A percentile compares a stretch with the other conserved stretches of the same genome.
Conservation (phyloP, 495 filamentous ascomycete genomes). For the Copromyces sp. region DNA sequence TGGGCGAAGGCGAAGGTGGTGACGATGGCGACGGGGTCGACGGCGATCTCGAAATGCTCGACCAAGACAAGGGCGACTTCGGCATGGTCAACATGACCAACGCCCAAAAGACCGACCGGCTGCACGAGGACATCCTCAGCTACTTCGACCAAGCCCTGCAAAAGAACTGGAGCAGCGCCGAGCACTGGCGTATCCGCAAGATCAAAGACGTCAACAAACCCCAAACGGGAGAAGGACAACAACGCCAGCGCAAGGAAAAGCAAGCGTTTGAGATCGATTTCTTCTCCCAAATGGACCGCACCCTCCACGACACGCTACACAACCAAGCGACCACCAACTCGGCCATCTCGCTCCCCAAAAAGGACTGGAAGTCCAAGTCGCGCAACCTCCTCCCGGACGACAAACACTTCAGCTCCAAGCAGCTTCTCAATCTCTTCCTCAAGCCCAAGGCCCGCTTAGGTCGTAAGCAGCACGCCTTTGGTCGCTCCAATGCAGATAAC, state of each 20-base stretch:
- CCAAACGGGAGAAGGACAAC: conserved; percentile 27
- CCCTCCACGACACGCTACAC: conserved; percentile 71
- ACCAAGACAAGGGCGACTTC: conserved; percentile 52
- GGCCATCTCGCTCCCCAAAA: conserved; percentile 74
- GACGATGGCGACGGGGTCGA: conserved; percentile 56
- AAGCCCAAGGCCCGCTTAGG: conserved; percentile 81
- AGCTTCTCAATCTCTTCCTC: conserved; percentile 80
- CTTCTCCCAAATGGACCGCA: conserved; percentile 53
- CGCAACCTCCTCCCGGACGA: conserved; percentile 93
- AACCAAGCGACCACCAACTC: conserved; percentile 73
- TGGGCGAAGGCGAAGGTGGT: conserved; percentile 40
- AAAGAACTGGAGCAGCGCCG: conserved; percentile 98
- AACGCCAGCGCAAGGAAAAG: conserved; percentile 75
- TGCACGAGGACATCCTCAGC: conserved; percentile 85
- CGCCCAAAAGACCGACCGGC: conserved; percentile 43
- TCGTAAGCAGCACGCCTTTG: conserved; percentile 27
- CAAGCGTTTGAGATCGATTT: conserved; percentile 96
- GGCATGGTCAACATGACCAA: conserved; percentile 57
- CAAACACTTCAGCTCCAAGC: conserved; percentile 93
- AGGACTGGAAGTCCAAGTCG: conserved; percentile 89
- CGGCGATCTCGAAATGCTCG: conserved; percentile 32
- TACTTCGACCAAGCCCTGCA: conserved; percentile 94
- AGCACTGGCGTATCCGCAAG: conserved; percentile 93
- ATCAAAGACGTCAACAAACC: conserved; percentile 74
- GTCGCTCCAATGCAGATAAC: conserved; percentile 9